Base-by-base conservation (phyloP, 2,329 filamentous ascomycete species). In the Stachybotrys elegans region DNA sequence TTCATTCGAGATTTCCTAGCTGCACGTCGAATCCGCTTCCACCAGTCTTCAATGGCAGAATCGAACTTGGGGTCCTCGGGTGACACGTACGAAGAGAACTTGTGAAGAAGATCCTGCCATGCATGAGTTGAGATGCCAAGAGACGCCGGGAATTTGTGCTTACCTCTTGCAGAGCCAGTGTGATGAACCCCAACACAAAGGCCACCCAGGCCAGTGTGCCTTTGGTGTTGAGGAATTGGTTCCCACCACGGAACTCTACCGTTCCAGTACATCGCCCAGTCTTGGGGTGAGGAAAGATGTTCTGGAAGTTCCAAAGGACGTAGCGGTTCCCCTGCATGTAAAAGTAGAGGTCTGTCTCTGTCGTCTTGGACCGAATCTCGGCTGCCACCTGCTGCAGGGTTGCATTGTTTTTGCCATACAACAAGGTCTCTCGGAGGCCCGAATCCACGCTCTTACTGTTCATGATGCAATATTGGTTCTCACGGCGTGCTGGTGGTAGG, bases 251-350 rank as follows among this genome's bases (percentile, higher is more conserved):
- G 39, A 68, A 68, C 54, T 68, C 65, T 17, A 68, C 58, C 1
- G 65, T 67, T 0, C 64, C 65, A 8, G 61, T 65, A 36, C 61
- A 66, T 35, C 59, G 49, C 6, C 61, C 62, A 31, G 60, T 65
- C 56, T 61, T 66, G 35, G 62, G 61, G 42, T 60, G 58, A 2
- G 63, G 58, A 41, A 64, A 63, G 46, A 64, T 63, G 47, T 67
- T 68, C 44, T 66, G 59, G 39, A 68, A 68, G 42, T 68, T 67
- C 65, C 66, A 68, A 29, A 68, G 48, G 11, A 68, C 65, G 44
- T 67, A 66, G 16, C 65, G 59, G 48, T 59, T 61, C 8, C 58
- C 62, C 52, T 68, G 65, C 60, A 68, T 67, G 52, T 68, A 66
- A 23, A 55, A 52, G 50, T 53, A 65, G 34, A 68, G 46, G 11